phyloP scores from a whole-genome alignment of 83 land plant species.

The Diphasiastrum complanatum region DNA sequence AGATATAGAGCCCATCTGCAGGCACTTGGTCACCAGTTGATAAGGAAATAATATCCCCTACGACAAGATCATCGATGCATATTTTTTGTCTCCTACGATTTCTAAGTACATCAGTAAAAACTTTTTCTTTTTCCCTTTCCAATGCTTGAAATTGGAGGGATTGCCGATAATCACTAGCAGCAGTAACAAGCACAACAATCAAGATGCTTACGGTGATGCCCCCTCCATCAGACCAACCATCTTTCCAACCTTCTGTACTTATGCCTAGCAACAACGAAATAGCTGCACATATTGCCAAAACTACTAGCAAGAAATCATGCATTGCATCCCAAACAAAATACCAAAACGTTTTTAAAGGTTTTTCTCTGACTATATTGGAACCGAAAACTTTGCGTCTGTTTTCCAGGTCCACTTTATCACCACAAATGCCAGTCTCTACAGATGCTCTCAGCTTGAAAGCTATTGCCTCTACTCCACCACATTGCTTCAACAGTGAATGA shows the following conservation, averaged over 20 bases:
- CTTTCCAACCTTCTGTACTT: constrained; percentile 32
- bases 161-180: constrained; percentile 35
- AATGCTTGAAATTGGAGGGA: constrained; percentile 40
- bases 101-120: constrained; percentile 29
- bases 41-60: constrained; percentile 39
- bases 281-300: constrained; percentile 32
- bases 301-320: constrained; percentile 31
- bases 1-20: constrained; percentile 66
- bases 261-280: constrained; percentile 29
- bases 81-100: constrained; percentile 23
- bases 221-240: constrained; percentile 39
- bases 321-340: constrained; percentile 30
- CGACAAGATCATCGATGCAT: constrained; percentile 28
- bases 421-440: constrained; percentile 17
- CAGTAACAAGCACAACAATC: constrained; percentile 33
- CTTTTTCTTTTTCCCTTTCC: constrained; percentile 34
- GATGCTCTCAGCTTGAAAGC: constrained; percentile 22
- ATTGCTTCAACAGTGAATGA: not conserved
- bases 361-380: constrained; percentile 25
- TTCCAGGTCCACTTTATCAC: constrained; percentile 8
- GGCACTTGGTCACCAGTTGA: constrained; percentile 75
- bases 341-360: constrained; percentile 26
- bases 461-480: constrained; percentile 22
- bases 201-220: constrained; percentile 30
- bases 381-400: constrained; percentile 30